Percentiles rank a stretch among this genome's conserved stretches.
Evolutionary conservation across 2,329 filamentous ascomycete species (phyloP).

Genomic region (Aureobasidium lini): DNA sequence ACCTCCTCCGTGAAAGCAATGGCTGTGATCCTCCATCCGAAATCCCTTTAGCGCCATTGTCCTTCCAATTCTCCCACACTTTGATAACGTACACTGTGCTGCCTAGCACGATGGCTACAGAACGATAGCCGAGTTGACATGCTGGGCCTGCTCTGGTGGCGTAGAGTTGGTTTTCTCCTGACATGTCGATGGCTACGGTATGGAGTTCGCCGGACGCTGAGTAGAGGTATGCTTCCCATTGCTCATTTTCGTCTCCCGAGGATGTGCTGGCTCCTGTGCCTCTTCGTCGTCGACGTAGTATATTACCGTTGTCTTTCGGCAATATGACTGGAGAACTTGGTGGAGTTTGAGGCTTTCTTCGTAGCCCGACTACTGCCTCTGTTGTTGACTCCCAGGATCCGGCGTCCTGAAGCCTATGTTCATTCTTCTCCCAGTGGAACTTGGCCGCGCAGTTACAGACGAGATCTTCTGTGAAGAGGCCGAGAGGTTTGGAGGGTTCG

Average conservation of each 20-base stretch:
- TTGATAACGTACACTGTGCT: constrained; percentile 13
- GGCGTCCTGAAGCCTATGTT: constrained; percentile 51
- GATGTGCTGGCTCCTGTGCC: background rate
- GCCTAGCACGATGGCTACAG: constrained; percentile 10
- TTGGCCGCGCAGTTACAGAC: constrained; percentile 28
- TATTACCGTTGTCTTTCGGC: constrained; percentile 14
- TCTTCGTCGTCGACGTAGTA: constrained; percentile 12
- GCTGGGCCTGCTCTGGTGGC: constrained; percentile 11
- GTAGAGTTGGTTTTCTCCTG: constrained; percentile 11
- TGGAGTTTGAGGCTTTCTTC: constrained; percentile 27
- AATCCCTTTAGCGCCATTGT: background rate
- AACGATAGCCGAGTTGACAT: background rate
- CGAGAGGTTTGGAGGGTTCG: constrained; percentile 47
- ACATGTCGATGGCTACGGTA: constrained; percentile 7
- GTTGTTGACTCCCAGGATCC: constrained; percentile 57
- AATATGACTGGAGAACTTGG: constrained; percentile 14
- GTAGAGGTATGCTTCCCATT: constrained; percentile 47
- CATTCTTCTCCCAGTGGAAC: constrained; percentile 40
- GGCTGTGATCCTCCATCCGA: constrained; percentile 7
- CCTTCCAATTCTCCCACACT: constrained; percentile 3
- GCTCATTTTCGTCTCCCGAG: constrained; percentile 21
- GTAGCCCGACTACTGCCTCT: constrained; percentile 57
- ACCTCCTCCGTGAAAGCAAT: constrained; percentile 2
- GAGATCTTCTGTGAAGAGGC: constrained; percentile 38
- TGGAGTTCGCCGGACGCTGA: constrained; percentile 11